Base-by-base conservation (phyloP, 2,329 filamentous ascomycete genomes). In the Chalaropsis thielavioides region DNA sequence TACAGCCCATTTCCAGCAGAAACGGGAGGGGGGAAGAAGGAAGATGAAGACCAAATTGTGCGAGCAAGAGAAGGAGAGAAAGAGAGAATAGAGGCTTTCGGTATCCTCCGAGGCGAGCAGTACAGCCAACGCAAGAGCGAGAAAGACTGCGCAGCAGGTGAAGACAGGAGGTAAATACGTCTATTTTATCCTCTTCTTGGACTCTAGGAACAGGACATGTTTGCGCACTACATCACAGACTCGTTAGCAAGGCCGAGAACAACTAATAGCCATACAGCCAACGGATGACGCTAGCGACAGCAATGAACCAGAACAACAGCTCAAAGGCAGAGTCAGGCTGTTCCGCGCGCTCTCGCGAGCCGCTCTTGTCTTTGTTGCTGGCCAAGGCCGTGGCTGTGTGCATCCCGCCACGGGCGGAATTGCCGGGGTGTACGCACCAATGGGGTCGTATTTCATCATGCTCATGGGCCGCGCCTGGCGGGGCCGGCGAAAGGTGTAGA, bases 401-500 rank as follows among this genome's bases (percentile, higher is more conserved):
- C 8, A 35, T 13, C 17, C n/a, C n/a, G n/a, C n/a, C n/a, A n/a
- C n/a, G n/a, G 44, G 10, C 3, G 4, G 22, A n/a, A 31, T 15
- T 1, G 17, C 27, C 17, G 15, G 11, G 44, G 10, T 3, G 3
- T 58, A 63, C 74, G 69, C 84, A 95, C 90, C 87, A 69, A 99
- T 92, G 51, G 94, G 94, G 74, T 99, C 94, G 77, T 99, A 99
- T 80, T 99, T 99, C 71, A 99, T 80, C 90, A 99, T 94, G 79
- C 91, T 95, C 77, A 99, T 83, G 65, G 95, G 92, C 56, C 87
- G 81, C 68, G 91, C 82, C 38, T 83, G 82, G 70, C 94, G 87
- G 13, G 91, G 92, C 67, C 95, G 86, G 70, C 87, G 82, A 76
- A 95, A 85, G 64, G 90, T 95, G 76, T 92, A 92, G 81, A 92